Conservation (phyloP, 441 rosid species). For the Croton setiger region DNA sequence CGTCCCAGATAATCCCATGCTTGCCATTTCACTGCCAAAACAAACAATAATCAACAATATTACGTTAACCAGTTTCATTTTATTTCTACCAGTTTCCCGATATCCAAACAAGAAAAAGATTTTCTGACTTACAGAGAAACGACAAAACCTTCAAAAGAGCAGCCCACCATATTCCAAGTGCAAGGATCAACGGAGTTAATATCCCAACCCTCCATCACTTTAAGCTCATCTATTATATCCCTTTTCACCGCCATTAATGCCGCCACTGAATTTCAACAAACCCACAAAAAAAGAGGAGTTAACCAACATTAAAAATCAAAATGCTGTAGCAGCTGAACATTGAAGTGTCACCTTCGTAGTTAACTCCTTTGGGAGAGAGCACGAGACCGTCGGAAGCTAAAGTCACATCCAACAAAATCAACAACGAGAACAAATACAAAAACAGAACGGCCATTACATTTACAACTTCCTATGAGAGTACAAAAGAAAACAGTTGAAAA, state of each 20-base stretch:
- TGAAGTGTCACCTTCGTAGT: slow-evolving; percentile 59
- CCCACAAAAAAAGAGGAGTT: not conserved
- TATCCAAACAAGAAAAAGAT: slow-evolving; percentile 3
- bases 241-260: slow-evolving; percentile 84
- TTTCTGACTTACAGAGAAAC: slow-evolving; percentile 61
- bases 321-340: not conserved
- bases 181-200: slow-evolving; percentile 96
- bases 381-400: slow-evolving; percentile 57
- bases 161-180: slow-evolving; percentile 96
- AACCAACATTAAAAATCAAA: not conserved
- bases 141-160: slow-evolving; percentile 75
- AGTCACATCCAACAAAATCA: slow-evolving; percentile 29
- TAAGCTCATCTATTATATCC: slow-evolving; percentile 58
- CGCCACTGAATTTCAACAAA: slow-evolving; percentile 48
- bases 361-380: slow-evolving; percentile 93
- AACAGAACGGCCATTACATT: slow-evolving; percentile 17
- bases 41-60: slow-evolving; percentile 1
- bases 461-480: slow-evolving; percentile 3
- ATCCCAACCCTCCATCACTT: slow-evolving; percentile 84
- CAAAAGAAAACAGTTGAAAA: not conserved
- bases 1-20: slow-evolving; percentile 63
- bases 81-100: not conserved
- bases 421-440: slow-evolving; percentile 22
- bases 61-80: too few relatives aligned
- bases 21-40: slow-evolving; percentile 66